These are phyloP conservation scores for Aspergillus mulundensis DNA, from an alignment of 495 filamentous ascomycete species.

Conservation along the genomic window DNA sequence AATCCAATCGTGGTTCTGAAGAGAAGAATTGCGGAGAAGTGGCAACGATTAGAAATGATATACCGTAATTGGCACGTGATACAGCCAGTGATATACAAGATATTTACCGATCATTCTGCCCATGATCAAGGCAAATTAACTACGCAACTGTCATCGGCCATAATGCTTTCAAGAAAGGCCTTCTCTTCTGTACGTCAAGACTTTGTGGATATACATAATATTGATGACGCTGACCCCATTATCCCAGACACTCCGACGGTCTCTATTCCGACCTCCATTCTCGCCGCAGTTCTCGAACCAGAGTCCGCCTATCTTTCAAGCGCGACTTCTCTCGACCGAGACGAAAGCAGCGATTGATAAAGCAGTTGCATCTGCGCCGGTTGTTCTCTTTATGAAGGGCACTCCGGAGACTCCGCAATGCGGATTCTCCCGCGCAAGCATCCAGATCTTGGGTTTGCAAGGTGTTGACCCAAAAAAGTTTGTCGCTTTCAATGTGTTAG, in stretches of 20 bases:
- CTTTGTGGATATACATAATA: too few species aligned
- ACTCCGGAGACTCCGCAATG: conserved; percentile 97
- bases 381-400: conserved; percentile 98
- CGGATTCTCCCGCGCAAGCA: conserved; percentile 91
- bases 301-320: conserved; percentile 32
- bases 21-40: background rate
- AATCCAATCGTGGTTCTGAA: too few species aligned
- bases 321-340: conserved; percentile 71
- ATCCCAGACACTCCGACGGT: conserved; percentile 18
- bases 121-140: background rate
- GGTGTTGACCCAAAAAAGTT: conserved; percentile 97
- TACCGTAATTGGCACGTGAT: conserved; percentile 10
- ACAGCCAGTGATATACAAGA: conserved; percentile 1
- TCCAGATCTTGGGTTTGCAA: conserved; percentile 91
- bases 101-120: background rate
- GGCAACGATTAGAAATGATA: conserved; percentile 1
- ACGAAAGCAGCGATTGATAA: conserved; percentile 79
- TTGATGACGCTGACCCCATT: background rate
- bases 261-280: conserved; percentile 28
- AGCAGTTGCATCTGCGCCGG: conserved; percentile 76
- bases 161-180: conserved; percentile 38
- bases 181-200: conserved; percentile 29
- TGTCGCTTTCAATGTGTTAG: conserved; percentile 91
- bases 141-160: background rate
- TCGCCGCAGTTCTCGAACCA: conserved; percentile 17